These are phyloP conservation scores for Paramyrothecium roridum DNA, from an alignment of 2,329 filamentous ascomycete species.

Conservation along the genomic window DNA sequence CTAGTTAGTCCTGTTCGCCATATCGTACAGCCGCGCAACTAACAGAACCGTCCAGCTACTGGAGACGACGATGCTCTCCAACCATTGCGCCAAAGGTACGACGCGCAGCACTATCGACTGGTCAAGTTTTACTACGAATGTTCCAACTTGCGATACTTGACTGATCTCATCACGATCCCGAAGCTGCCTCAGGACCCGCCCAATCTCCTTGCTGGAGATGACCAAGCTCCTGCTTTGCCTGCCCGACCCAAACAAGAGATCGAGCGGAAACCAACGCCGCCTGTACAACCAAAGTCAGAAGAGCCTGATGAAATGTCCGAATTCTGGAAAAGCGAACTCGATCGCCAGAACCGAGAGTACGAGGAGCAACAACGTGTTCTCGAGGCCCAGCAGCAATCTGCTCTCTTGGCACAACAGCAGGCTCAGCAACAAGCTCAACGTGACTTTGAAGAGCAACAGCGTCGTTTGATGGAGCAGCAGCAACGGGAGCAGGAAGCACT, in stretches of 20 bases:
- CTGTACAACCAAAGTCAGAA: slow-evolving; percentile 63
- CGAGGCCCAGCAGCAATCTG: slow-evolving; percentile 80
- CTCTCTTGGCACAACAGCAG: slow-evolving; percentile 77
- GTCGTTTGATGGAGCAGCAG: slow-evolving; percentile 83
- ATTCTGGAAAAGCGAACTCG: slow-evolving; percentile 94
- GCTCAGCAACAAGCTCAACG: slow-evolving; percentile 81
- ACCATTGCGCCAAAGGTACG: slow-evolving; percentile 82
- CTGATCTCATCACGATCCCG: slow-evolving; percentile 91
- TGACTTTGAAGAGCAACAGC: slow-evolving; percentile 96
- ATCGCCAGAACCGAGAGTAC: slow-evolving; percentile 88
- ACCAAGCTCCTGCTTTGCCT: slow-evolving; percentile 78
- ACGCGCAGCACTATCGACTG: slow-evolving; percentile 93
- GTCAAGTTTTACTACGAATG: slow-evolving; percentile 99
- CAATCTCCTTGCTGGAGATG: slow-evolving; percentile 81
- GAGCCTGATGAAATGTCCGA: slow-evolving; percentile 95
- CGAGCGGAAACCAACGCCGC: slow-evolving; percentile 65
- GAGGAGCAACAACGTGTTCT: slow-evolving; percentile 89
- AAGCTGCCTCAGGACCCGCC: slow-evolving; percentile 94
- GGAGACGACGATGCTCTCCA: slow-evolving; percentile 91
- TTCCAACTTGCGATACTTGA: slow-evolving; percentile 94
- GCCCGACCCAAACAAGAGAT: slow-evolving; percentile 75
- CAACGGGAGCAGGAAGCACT: slow-evolving; percentile 87
- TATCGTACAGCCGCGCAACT: slow-evolving; percentile 12
- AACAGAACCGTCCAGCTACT: slow-evolving; percentile 56
- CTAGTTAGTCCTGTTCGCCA: slow-evolving; percentile 55